Evolutionary conservation across 306 rosid genomes (phyloP).

Genomic region (Casuarina cunninghamiana): DNA sequence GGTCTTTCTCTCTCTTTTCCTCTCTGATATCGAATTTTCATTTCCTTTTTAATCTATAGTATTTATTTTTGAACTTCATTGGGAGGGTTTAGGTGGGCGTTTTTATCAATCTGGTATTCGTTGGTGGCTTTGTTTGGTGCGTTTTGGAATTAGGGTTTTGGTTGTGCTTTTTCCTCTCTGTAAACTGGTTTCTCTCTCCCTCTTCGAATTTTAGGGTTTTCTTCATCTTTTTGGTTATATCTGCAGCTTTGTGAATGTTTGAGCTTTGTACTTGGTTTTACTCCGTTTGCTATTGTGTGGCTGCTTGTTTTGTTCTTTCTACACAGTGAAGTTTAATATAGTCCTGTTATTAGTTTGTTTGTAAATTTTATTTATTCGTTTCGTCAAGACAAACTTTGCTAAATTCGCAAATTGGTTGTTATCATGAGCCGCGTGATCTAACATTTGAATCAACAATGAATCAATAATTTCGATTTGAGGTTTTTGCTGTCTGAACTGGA

Average conservation of each 20-base stretch:
- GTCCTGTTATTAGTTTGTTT: not conserved
- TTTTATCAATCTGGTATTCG: not conserved
- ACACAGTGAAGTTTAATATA: not conserved
- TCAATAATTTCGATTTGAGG: not conserved
- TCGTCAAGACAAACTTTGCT: not conserved
- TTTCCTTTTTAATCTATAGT: not conserved
- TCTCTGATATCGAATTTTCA: not conserved
- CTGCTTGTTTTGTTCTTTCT: not conserved
- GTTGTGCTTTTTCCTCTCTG: not conserved
- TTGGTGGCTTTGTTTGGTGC: not conserved
- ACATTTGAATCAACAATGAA: not conserved
- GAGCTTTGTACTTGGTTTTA: not conserved
- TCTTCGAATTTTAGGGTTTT: not conserved
- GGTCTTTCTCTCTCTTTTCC: slow-evolving; percentile 4
- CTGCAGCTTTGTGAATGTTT: not conserved
- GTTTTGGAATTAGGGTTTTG: not conserved
- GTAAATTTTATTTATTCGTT: not conserved
- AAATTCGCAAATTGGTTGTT: not conserved
- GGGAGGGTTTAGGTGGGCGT: slow-evolving; percentile 21
- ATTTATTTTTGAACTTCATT: slow-evolving; percentile 13
- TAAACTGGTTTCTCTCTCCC: not conserved
- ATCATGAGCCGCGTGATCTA: not conserved
- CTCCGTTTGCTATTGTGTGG: not conserved
- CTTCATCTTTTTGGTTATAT: not conserved
- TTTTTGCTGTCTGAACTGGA: not conserved